Evolutionary conservation across 2,329 filamentous ascomycete species (phyloP).

Genomic region (Fusarium coffeatum): DNA sequence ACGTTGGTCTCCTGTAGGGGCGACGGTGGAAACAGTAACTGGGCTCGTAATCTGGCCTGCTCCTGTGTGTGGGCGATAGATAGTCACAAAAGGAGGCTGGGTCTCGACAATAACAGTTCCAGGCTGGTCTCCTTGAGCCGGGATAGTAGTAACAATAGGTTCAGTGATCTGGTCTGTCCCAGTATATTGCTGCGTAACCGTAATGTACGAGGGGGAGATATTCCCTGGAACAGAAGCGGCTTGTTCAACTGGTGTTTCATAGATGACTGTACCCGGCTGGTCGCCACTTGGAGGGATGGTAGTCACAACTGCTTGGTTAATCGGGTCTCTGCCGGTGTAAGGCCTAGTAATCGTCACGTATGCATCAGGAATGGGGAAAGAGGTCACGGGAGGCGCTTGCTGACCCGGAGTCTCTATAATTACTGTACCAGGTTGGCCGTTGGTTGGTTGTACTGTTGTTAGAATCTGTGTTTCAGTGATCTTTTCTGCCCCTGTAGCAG

Average conservation of each 20-base stretch:
- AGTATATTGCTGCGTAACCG: conserved; percentile 13
- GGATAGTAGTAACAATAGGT: conserved; percentile 20
- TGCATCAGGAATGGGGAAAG: conserved; percentile 2
- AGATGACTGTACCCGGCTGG: conserved; percentile 32
- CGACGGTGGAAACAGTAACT: too few species aligned
- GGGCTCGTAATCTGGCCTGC: too few species aligned
- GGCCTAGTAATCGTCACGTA: conserved; percentile 27
- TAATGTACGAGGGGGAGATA: neutral
- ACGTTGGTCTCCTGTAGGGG: too few species aligned
- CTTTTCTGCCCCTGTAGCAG: conserved; percentile 15
- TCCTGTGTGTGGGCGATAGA: too few species aligned
- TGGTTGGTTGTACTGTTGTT: conserved; percentile 17
- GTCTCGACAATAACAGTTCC: conserved; percentile 31
- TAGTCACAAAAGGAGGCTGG: conserved; percentile 3
- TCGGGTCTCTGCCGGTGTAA: conserved; percentile 15
- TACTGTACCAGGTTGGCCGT: conserved; percentile 29
- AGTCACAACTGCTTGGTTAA: conserved; percentile 10
- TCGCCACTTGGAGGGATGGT: conserved; percentile 14
- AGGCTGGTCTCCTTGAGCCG: conserved; percentile 12
- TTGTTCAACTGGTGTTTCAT: conserved; percentile 21
- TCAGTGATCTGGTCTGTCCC: conserved; percentile 18
- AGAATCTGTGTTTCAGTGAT: conserved; percentile 26
- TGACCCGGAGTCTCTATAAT: conserved; percentile 31
- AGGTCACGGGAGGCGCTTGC: conserved; percentile 22
- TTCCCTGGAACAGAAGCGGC: too few species aligned